phyloP scores from a whole-genome alignment of 768 basidiomycete species.

The Collybia nuda region DNA sequence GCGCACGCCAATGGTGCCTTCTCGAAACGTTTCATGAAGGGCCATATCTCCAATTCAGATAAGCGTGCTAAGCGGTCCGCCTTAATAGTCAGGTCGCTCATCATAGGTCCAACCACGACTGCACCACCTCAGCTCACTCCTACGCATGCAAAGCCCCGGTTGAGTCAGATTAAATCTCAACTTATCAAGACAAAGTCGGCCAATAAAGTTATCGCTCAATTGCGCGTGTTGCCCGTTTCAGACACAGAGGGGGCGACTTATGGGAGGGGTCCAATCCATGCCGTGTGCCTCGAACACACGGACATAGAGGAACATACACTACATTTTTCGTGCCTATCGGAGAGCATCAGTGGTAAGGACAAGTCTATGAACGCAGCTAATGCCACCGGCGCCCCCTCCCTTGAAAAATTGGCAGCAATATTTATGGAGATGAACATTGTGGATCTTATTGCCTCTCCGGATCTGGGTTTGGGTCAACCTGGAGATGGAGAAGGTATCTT shows the following conservation, averaged over 20 bases:
- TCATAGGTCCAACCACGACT: constrained; percentile 51
- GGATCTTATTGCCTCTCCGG: constrained; percentile 56
- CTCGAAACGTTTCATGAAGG: constrained; percentile 28
- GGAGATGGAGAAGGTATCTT: constrained; percentile 66
- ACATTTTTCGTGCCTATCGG: constrained; percentile 52
- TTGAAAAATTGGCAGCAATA: constrained; percentile 47
- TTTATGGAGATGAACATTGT: constrained; percentile 65
- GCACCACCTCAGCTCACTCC: constrained; percentile 37
- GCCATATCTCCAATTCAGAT: constrained; percentile 41
- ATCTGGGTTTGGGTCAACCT: constrained; percentile 75
- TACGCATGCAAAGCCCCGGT: constrained; percentile 44
- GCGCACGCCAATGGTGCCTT: constrained; percentile 32
- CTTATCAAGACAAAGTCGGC: constrained; percentile 68
- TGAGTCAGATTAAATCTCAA: constrained; percentile 66
- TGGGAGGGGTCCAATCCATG: constrained; percentile 59
- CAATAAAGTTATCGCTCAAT: constrained; percentile 69
- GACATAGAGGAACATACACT: constrained; percentile 62
- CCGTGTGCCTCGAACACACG: constrained; percentile 66
- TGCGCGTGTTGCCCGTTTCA: constrained; percentile 58
- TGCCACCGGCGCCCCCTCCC: constrained; percentile 39
- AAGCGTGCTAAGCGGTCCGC: constrained; percentile 68
- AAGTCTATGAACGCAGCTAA: constrained; percentile 4
- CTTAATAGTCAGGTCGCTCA: constrained; percentile 60
- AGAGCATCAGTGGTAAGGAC: constrained; percentile 9
- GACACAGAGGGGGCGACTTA: constrained; percentile 25